Base-by-base conservation (phyloP, 805 yeast species). In the Candida hungchunana region DNA sequence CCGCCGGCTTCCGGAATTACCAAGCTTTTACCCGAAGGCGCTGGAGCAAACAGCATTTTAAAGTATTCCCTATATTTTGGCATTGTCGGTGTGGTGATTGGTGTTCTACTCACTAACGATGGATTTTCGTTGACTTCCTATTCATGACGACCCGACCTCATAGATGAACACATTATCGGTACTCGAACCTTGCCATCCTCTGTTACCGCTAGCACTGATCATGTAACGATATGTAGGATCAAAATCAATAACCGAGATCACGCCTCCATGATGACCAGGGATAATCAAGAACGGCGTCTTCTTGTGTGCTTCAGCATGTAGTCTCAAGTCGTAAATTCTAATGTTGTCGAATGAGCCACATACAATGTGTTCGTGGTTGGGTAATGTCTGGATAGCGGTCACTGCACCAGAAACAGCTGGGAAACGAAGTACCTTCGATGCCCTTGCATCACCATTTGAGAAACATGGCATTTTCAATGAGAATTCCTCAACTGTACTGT, bases 211-310 rank as follows among this genome's bases (percentile, higher is more conserved):
- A 1, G 97, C 80, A 51, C 95, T 82, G 6, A 90, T 73, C 81
- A 93, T 69, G 57, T 84, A 93, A 43, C 93, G 64, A 26, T 94
- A 86, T 2, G 93, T 82, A 20, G 90, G 90, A 58, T 90, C 97
- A 16, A 89, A 80, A 36, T 75, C 68, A 44, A 93, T 63, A 34
- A 78, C 77, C 31, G 95, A 82, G 22, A 93, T 64, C 3, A 77
- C 75, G 18, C 97, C 96, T 32, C 98, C 97, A 53, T 86, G 96
- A 58, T 93, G 97, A 1, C 98, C 97, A 0, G 98, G 96, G 9
- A 93, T 73, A 48, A 94, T 89, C 57, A 81, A 70, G 55, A 90
- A 93, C 13, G 97, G 97, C 1, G 59, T 52, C 12, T 55, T 56
- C 34, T 54, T 69, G 35, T 43, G 59, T 14, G 53, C 44, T 21